Base-by-base conservation (phyloP, 2,329 filamentous ascomycete genomes). In the Aspergillus sp. region DNA sequence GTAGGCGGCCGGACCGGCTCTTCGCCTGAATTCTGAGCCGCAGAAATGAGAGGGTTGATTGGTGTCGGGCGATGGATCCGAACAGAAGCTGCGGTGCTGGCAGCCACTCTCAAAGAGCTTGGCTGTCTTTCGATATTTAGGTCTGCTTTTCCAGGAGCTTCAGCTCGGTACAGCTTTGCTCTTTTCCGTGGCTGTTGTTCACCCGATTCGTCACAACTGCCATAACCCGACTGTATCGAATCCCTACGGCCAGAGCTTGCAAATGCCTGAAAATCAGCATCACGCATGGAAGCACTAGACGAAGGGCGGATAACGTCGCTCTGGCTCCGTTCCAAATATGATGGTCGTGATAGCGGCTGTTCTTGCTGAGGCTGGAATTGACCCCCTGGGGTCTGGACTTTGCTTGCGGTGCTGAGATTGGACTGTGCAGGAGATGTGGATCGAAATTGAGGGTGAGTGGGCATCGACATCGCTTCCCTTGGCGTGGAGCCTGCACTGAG, bases 51-150 rank as follows among this genome's bases (percentile, higher is more conserved):
- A 40, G 77, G 75, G 55, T 78, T 78, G 24, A 79, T 63, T 6
- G 78, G 75, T 4, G 90, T 82, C 4, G 93, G 93, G 45, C 92
- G 85, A 72, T 96, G 90, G 48, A 88, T 88, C 44, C 93, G 89
- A 58, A 98, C 82, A 5, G 93, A 96, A 43, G 91, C 91, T 45
- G 93, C 89, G 15, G 90, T 96, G 71, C 91, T 96, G 47, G 93
- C 93, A 59, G 90, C 88, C n/a, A 96, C 91, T 49, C 93, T 85
- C 24, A 98, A 80, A 3, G 91, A 96, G 49, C 95, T 91, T 9
- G 87, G 84, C 31, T 86, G 87, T 40, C 85, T 82, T 52, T 88
- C 90, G 66, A 97, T 80, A 57, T 80, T 80, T 64, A 90, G 21
- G 85, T 86, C 61, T 82, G 72, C 84, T 64, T 85, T 88, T 51